These are phyloP conservation scores for Tremellales sp. DNA, from an alignment of 1,284 basidiomycete genomes.

Conservation along the genomic window DNA sequence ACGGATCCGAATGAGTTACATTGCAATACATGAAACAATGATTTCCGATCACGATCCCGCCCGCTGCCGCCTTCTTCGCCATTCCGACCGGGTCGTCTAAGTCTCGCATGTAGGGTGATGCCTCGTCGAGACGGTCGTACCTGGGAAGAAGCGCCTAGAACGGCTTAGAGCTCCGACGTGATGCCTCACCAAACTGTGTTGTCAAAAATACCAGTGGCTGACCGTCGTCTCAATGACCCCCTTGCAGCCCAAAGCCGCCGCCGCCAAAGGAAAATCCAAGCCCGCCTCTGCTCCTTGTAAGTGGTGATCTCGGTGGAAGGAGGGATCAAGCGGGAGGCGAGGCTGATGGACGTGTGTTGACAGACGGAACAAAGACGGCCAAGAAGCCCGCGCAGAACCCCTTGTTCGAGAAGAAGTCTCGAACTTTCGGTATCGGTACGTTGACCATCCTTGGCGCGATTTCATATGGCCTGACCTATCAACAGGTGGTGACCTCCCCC, in stretches of 20 bases:
- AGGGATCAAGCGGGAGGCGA: too few relatives aligned
- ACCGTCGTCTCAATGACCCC: constrained; percentile 49
- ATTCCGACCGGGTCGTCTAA: not conserved
- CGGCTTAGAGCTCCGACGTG: constrained; percentile 30
- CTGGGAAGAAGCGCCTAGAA: not conserved
- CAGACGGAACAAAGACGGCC: constrained; percentile 64
- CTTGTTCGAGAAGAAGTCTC: constrained; percentile 84
- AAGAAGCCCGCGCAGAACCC: constrained; percentile 87
- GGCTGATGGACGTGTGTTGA: constrained; percentile 3
- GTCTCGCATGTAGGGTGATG: constrained; percentile 3
- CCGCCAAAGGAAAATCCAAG: constrained; percentile 49
- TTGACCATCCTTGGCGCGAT: not conserved
- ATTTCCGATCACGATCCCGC: not conserved
- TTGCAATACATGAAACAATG: not conserved
- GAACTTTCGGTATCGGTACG: constrained; percentile 94
- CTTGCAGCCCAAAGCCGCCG: constrained; percentile 48
- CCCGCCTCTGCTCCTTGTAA: constrained; percentile 48
- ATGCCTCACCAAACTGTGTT: constrained; percentile 22
- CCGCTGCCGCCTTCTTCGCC: constrained; percentile 1
- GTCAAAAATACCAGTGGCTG: constrained; percentile 21
- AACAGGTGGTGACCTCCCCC: constrained; percentile 89
- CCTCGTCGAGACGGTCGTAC: not conserved
- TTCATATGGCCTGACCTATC: constrained; percentile 2
- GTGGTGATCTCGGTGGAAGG: too few relatives aligned
- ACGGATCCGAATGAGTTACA: not conserved